Conservation (phyloP, 1,139 yeast genomes). For the Ogataea hybrid region DNA sequence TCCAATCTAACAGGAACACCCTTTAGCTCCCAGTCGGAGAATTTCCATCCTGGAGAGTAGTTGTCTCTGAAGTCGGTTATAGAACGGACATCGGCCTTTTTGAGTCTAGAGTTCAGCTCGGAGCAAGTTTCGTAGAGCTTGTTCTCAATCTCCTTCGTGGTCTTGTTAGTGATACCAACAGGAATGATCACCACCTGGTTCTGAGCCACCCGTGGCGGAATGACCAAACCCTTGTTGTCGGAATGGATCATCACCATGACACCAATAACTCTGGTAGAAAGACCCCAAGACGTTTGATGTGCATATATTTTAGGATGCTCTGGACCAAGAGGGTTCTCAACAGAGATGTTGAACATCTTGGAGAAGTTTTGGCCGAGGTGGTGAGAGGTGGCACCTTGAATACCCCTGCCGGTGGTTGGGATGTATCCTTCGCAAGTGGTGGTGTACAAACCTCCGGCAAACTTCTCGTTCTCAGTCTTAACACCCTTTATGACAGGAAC, state of each 20-base stretch:
- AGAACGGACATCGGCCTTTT: constrained; percentile 63
- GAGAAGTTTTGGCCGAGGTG: constrained; percentile 98
- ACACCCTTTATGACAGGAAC: constrained; percentile 96
- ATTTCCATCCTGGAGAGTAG: constrained; percentile 99
- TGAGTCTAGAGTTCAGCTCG: constrained; percentile 59
- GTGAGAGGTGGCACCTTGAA: constrained; percentile 99
- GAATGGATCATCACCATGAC: constrained; percentile 99
- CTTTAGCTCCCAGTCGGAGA: constrained; percentile 94
- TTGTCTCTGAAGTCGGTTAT: constrained; percentile 87
- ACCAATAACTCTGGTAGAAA: constrained; percentile 97
- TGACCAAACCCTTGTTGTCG: constrained; percentile 95
- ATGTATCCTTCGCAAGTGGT: constrained; percentile 96
- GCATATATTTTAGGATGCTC: constrained; percentile 86
- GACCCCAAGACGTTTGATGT: constrained; percentile 99
- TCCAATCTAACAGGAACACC: constrained; percentile 94
- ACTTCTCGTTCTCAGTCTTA: constrained; percentile 96
- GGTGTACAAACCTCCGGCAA: constrained; percentile 96
- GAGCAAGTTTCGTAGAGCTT: constrained; percentile 69
- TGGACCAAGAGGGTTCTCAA: constrained; percentile 89
- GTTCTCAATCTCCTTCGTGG: constrained; percentile 71
- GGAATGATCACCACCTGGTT: constrained; percentile 91
- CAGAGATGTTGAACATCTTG: constrained; percentile 94
- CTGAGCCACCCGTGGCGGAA: constrained; percentile 97
- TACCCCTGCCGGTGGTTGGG: constrained; percentile 99
- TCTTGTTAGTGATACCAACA: constrained; percentile 89